These are phyloP conservation scores for Linanthus parryae DNA, from an alignment of 148 eudicot species.

Conservation along the genomic window DNA sequence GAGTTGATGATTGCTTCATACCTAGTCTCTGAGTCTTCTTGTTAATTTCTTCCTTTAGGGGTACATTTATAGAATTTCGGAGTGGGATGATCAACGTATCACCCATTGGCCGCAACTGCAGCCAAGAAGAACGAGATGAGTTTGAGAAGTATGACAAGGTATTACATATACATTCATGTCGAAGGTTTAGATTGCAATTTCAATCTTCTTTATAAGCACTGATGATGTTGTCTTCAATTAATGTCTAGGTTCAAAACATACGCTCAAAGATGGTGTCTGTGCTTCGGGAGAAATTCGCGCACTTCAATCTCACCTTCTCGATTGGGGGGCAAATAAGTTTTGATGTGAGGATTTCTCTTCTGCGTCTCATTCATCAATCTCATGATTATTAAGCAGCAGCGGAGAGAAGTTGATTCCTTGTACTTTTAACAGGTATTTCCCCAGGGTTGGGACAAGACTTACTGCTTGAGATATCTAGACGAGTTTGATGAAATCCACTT, in stretches of 20 bases:
- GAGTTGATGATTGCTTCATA: constrained; percentile 5
- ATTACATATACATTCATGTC: constrained; percentile 5
- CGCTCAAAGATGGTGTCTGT: constrained; percentile 79
- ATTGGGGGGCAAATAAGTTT: constrained; percentile 97
- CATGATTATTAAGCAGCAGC: constrained; percentile 5
- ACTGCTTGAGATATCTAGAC: constrained; percentile 72
- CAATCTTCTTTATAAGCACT: not conserved
- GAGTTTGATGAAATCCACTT: constrained; percentile 82
- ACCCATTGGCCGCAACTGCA: constrained; percentile 96
- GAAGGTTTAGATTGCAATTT: not conserved
- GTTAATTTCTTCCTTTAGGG: constrained; percentile 33
- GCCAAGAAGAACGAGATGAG: constrained; percentile 95
- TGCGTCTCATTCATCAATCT: constrained; percentile 7
- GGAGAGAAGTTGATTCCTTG: not conserved
- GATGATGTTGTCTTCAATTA: not conserved
- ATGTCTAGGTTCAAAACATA: constrained; percentile 62
- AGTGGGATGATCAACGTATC: constrained; percentile 97
- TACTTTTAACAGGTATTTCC: constrained; percentile 64
- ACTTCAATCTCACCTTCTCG: constrained; percentile 77
- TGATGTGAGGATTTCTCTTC: constrained; percentile 49
- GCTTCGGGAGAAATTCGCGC: constrained; percentile 85
- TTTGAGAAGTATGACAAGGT: constrained; percentile 98
- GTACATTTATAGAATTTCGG: constrained; percentile 93
- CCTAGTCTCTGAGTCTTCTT: constrained; percentile 2
- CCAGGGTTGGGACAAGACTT: constrained; percentile 98